These are phyloP conservation scores for Lignosus rhinocerotis DNA, from an alignment of 1,284 basidiomycete genomes.

Conservation along the genomic window DNA sequence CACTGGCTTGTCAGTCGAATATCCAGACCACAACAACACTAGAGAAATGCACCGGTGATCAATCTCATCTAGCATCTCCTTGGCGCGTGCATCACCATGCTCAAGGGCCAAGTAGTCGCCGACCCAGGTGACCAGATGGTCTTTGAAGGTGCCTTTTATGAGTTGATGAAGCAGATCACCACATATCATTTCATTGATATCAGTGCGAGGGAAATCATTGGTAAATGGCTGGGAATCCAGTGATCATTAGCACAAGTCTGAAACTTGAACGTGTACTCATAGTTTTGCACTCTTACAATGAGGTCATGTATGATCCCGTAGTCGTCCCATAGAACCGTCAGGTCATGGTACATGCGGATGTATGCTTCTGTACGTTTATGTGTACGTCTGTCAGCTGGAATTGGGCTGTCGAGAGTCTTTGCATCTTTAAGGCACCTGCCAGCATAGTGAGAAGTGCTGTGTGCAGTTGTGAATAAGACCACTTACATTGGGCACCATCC, in stretches of 20 bases:
- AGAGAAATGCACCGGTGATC: too few species aligned
- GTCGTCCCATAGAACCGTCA: too few species aligned
- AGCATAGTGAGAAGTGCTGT: background rate
- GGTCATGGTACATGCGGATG: too few species aligned
- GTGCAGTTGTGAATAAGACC: background rate
- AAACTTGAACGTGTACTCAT: background rate
- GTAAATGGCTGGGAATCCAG: background rate
- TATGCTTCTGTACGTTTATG: too few species aligned
- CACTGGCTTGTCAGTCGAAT: background rate
- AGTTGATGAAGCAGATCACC: constrained; percentile 10
- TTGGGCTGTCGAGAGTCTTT: too few species aligned
- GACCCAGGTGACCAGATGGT: constrained; percentile 25
- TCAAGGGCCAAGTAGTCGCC: background rate
- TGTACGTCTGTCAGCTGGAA: too few species aligned
- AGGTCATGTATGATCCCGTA: too few species aligned
- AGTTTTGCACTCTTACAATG: too few species aligned
- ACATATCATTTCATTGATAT: constrained; percentile 15
- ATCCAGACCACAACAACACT: too few species aligned
- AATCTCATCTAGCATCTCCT: constrained; percentile 17
- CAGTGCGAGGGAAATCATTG: constrained; percentile 9
- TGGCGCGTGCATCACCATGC: background rate
- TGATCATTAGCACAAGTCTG: background rate
- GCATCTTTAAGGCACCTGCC: too few species aligned
- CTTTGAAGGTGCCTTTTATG: background rate
- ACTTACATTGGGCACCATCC: constrained; percentile 19